phyloP scores from a whole-genome alignment of 1,284 basidiomycete species.

The Abortiporus biennis region DNA sequence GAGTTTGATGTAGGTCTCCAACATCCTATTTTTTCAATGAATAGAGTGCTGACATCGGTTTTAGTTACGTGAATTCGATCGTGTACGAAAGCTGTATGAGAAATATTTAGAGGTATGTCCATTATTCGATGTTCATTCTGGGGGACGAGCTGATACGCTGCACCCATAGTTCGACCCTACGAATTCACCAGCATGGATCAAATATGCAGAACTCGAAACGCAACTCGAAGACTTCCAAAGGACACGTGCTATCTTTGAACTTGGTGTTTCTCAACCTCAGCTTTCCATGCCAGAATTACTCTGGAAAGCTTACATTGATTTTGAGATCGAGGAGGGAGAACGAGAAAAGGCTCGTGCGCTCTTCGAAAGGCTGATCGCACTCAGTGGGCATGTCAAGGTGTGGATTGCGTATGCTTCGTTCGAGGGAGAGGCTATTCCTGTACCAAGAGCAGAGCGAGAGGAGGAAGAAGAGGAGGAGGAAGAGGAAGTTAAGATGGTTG shows the following conservation, averaged over 20 bases:
- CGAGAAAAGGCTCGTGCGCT: slow-evolving; percentile 79
- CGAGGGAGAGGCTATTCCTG: slow-evolving; percentile 63
- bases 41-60: slow-evolving; percentile 5
- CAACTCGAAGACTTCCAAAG: slow-evolving; percentile 90
- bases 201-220: slow-evolving; percentile 92
- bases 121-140: slow-evolving; percentile 3
- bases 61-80: slow-evolving; percentile 90
- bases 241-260: slow-evolving; percentile 93
- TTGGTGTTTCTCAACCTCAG: slow-evolving; percentile 86
- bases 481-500: slow-evolving; percentile 61
- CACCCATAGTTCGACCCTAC: slow-evolving; percentile 72
- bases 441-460: slow-evolving; percentile 62
- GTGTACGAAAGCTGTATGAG: slow-evolving; percentile 88
- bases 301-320: slow-evolving; percentile 99
- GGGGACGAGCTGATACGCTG: neutral
- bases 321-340: slow-evolving; percentile 93
- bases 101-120: slow-evolving; percentile 82
- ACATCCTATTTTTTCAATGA: neutral
- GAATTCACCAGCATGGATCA: slow-evolving; percentile 93
- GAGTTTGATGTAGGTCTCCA: slow-evolving; percentile 67
- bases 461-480: slow-evolving; percentile 68
- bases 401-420: slow-evolving; percentile 81
- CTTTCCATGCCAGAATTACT: slow-evolving; percentile 97
- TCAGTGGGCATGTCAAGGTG: slow-evolving; percentile 94
- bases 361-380: slow-evolving; percentile 84